phyloP scores from a whole-genome alignment of 2,329 filamentous ascomycete genomes.

The Coleophoma cylindrospora region DNA sequence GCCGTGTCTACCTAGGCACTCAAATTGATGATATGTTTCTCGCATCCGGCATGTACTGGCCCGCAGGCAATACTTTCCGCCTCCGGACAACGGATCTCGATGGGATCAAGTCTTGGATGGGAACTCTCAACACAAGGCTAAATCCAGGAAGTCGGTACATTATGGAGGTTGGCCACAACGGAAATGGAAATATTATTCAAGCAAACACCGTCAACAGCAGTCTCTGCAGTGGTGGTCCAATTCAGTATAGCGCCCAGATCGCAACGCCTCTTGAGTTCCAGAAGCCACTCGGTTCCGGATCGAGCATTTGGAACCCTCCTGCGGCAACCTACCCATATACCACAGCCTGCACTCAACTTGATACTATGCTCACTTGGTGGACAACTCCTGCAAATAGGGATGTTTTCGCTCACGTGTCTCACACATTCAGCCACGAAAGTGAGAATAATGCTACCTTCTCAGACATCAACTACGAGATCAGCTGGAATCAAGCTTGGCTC shows the following conservation, averaged over 20 bases:
- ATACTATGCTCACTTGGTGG: conserved; percentile 50
- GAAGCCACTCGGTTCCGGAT: conserved; percentile 45
- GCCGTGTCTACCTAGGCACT: conserved; percentile 18
- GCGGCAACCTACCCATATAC: conserved; percentile 19
- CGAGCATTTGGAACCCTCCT: conserved; percentile 39
- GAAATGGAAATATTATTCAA: conserved; percentile 44
- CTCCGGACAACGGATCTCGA: conserved; percentile 40
- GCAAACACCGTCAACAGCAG: conserved; percentile 3
- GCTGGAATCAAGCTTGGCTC: conserved; percentile 56
- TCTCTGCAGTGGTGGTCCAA: conserved; percentile 24
- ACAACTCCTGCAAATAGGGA: conserved; percentile 42
- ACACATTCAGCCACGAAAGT: conserved; percentile 56
- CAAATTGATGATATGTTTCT: conserved; percentile 58
- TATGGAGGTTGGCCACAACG: conserved; percentile 50
- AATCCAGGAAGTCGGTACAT: conserved; percentile 45
- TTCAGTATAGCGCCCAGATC: conserved; percentile 38
- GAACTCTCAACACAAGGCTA: conserved; percentile 38
- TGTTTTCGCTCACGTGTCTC: conserved; percentile 52
- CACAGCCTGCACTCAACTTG: conserved; percentile 38
- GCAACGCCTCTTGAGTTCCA: conserved; percentile 39
- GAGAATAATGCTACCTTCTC: conserved; percentile 55
- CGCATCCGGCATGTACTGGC: conserved; percentile 42
- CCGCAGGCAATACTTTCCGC: conserved; percentile 42
- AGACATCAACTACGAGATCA: conserved; percentile 51
- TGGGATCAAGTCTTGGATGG: conserved; percentile 38